phyloP scores from a whole-genome alignment of 148 eudicot genomes.

The Heliamphora exappendiculata region DNA sequence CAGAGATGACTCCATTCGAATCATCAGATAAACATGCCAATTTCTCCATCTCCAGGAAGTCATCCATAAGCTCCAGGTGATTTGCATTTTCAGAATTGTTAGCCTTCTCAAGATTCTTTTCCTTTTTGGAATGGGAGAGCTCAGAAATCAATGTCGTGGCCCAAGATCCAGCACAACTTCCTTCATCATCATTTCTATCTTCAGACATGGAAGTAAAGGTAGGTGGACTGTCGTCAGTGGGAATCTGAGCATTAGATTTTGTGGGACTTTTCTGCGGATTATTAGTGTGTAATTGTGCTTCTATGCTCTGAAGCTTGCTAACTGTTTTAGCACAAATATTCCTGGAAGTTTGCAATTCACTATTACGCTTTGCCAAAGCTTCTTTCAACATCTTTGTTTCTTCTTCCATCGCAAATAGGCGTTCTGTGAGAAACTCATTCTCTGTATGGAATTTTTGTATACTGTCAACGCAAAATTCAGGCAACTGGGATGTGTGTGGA shows the following conservation, averaged over 20 bases:
- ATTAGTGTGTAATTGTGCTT: constrained; percentile 43
- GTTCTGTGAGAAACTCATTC: constrained; percentile 78
- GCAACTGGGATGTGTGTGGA: constrained; percentile 49
- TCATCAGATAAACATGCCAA: constrained; percentile 60
- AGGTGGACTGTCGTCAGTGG: constrained; percentile 49
- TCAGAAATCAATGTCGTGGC: constrained; percentile 54
- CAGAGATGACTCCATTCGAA: constrained; percentile 25
- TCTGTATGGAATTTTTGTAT: constrained; percentile 67
- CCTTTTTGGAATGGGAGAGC: constrained; percentile 39
- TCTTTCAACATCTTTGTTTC: constrained; percentile 97
- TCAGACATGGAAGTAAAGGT: constrained; percentile 69
- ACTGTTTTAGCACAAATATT: constrained; percentile 76
- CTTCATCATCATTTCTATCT: constrained; percentile 79
- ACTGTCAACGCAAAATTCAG: constrained; percentile 68
- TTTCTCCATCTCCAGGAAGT: constrained; percentile 97
- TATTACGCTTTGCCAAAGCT: constrained; percentile 81
- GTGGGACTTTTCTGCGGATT: constrained; percentile 36
- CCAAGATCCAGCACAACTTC: constrained; percentile 81
- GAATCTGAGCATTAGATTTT: constrained; percentile 13
- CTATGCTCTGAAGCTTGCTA: constrained; percentile 79
- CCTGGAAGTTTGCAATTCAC: constrained; percentile 83
- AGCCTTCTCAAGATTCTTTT: constrained; percentile 41
- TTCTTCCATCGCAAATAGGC: constrained; percentile 80
- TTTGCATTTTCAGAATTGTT: constrained; percentile 50
- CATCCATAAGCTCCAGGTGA: constrained; percentile 91